Evolutionary conservation across 2,329 filamentous ascomycete species (phyloP).

Genomic region (Trichoderma gracile): DNA sequence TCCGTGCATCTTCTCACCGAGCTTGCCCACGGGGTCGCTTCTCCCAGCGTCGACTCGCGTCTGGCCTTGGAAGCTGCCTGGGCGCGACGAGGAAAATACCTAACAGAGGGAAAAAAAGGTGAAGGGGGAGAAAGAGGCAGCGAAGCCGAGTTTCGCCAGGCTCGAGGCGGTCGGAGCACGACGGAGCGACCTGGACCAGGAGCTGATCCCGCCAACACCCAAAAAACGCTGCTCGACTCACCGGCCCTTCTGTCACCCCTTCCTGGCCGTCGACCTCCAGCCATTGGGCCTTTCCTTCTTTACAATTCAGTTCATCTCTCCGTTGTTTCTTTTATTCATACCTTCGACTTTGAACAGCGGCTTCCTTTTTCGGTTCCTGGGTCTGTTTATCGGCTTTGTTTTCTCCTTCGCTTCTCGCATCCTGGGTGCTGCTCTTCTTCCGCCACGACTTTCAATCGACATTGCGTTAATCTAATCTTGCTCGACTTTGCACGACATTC

Average conservation of each 20-base stretch:
- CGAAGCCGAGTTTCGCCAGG: constrained; percentile 4
- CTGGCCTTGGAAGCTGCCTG: constrained; percentile 5
- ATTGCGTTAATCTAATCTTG: constrained; percentile 18
- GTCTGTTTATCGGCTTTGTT: constrained; percentile 11
- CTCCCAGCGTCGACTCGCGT: constrained; percentile 19
- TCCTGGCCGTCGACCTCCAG: constrained; percentile 2
- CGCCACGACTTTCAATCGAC: constrained; percentile 15
- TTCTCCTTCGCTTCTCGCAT: constrained; percentile 15
- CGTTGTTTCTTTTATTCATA: not conserved
- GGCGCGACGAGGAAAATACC: not conserved
- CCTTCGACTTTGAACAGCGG: not conserved
- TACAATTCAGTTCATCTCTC: not conserved
- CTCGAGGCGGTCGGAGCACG: constrained; percentile 14
- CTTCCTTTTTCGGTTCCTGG: constrained; percentile 2
- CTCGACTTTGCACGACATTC: constrained; percentile 17
- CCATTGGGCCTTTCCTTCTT: constrained; percentile 22
- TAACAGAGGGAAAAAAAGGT: not conserved
- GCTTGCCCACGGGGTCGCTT: constrained; percentile 20
- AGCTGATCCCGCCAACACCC: not conserved
- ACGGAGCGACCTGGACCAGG: constrained; percentile 18
- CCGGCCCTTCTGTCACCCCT: constrained; percentile 21
- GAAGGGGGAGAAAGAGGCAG: not conserved
- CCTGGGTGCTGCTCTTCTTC: constrained; percentile 16
- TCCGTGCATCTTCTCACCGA: constrained; percentile 21
- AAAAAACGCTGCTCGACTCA: constrained; percentile 6